Conservation (phyloP, 1,284 basidiomycete genomes). For the Ceratobasidium sp. region DNA sequence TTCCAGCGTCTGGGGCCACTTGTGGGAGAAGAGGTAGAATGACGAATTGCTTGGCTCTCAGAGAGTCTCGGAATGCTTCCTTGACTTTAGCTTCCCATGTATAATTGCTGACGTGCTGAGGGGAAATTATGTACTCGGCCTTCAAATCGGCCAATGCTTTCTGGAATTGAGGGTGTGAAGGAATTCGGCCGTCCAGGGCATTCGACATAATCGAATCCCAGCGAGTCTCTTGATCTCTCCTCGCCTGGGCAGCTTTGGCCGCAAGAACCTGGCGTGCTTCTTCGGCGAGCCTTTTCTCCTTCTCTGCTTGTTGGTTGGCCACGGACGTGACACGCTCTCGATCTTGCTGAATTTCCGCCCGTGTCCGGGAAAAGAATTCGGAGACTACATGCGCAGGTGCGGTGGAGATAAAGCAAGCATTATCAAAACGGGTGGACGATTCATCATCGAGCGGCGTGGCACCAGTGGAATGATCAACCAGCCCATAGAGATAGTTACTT, state of each 20-base stretch:
- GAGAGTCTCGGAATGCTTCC: slow-evolving; percentile 10
- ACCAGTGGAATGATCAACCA: slow-evolving; percentile 59
- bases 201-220: slow-evolving; percentile 18
- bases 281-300: slow-evolving; percentile 7
- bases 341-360: slow-evolving; percentile 17
- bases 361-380: slow-evolving; percentile 59
- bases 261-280: slow-evolving; percentile 24
- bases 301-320: slow-evolving; percentile 14
- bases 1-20: neutral
- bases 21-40: slow-evolving; percentile 13
- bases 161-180: slow-evolving; percentile 19
- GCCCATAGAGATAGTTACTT: slow-evolving; percentile 67
- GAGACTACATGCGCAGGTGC: slow-evolving; percentile 68
- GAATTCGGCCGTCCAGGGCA: slow-evolving; percentile 13
- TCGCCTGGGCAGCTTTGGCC: slow-evolving; percentile 29
- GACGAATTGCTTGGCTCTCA: slow-evolving; percentile 38
- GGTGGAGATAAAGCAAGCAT: slow-evolving; percentile 62
- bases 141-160: slow-evolving; percentile 15
- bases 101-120: slow-evolving; percentile 12
- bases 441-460: slow-evolving; percentile 66
- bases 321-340: slow-evolving; percentile 11
- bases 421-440: slow-evolving; percentile 46
- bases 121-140: slow-evolving; percentile 13
- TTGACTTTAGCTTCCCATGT: slow-evolving; percentile 24
- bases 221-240: slow-evolving; percentile 19